Percentiles rank a stretch among this genome's conserved stretches.
phyloP scores from a whole-genome alignment of 768 basidiomycete species.

The Rhodosporidiobolus sp. region DNA sequence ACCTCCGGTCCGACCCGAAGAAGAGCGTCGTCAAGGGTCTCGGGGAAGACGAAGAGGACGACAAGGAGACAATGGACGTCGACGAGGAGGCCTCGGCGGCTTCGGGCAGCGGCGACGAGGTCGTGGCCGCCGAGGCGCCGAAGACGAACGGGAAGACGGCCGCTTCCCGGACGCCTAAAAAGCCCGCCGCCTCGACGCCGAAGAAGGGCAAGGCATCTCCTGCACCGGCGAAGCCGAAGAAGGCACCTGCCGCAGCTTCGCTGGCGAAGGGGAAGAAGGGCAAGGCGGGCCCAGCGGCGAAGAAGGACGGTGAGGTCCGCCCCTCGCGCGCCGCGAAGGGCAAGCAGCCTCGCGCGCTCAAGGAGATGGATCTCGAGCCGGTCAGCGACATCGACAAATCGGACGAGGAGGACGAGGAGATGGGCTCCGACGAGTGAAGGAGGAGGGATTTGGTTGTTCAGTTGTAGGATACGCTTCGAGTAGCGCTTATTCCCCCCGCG shows the following conservation, averaged over 20 bases:
- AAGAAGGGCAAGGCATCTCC: neutral
- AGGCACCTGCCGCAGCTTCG: neutral
- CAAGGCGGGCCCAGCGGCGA: neutral
- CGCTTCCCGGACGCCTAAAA: neutral
- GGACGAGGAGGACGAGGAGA: constrained; percentile 22
- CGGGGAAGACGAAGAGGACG: constrained; percentile 3
- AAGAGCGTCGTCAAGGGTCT: constrained; percentile 16
- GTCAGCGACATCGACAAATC: constrained; percentile 53
- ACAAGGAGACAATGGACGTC: neutral
- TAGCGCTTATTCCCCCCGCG: no score
- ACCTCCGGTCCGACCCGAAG: constrained; percentile 2
- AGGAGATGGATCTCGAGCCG: constrained; percentile 38
- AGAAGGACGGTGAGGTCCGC: constrained; percentile 2
- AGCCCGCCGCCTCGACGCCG: neutral
- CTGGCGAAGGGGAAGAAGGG: neutral
- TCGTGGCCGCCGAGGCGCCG: neutral
- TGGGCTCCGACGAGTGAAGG: constrained; percentile 56
- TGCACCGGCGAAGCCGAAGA: neutral
- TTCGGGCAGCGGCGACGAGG: neutral
- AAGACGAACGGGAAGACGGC: constrained; percentile 2
- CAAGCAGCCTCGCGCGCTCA: constrained; percentile 31
- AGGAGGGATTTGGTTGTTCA: constrained; percentile 49
- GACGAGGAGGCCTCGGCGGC: neutral
- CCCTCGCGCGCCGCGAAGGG: neutral
- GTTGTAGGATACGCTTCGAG: no score